These are phyloP conservation scores for Afroboletus lepidellus DNA, from an alignment of 1,284 basidiomycete species.

Conservation along the genomic window DNA sequence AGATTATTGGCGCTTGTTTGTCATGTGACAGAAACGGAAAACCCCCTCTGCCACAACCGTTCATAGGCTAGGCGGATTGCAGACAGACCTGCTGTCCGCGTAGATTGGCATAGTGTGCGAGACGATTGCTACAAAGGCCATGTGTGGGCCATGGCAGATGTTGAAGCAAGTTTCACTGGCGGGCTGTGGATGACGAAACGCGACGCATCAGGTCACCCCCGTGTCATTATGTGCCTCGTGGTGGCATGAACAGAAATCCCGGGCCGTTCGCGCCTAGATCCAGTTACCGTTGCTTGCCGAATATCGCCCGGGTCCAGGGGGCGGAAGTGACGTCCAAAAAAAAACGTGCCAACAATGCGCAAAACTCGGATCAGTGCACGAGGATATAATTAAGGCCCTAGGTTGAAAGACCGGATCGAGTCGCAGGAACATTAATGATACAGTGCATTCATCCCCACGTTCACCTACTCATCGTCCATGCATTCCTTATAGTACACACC, in stretches of 20 bases:
- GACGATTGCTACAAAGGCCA: too few species aligned
- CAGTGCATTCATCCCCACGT: too few species aligned
- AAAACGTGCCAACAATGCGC: background rate
- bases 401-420: too few species aligned
- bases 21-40: constrained; percentile 16
- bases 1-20: constrained; percentile 17
- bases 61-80: background rate
- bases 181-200: too few species aligned
- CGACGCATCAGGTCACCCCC: background rate
- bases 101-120: too few species aligned
- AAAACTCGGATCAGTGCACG: constrained; percentile 9
- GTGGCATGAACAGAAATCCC: background rate
- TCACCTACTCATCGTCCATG: constrained; percentile 9
- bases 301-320: too few species aligned
- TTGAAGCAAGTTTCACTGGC: too few species aligned
- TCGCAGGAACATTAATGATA: background rate
- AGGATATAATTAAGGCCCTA: too few species aligned
- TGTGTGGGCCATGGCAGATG: too few species aligned
- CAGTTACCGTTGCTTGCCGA: background rate
- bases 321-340: too few species aligned
- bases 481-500: constrained; percentile 1
- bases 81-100: background rate
- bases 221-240: background rate
- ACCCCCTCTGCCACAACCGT: background rate
- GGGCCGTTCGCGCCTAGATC: background rate